A percentile compares a stretch with the other conserved stretches of the same genome.
Evolutionary conservation across 106 monocot genomes (phyloP).

Genomic region (Cymbidium sinense): DNA sequence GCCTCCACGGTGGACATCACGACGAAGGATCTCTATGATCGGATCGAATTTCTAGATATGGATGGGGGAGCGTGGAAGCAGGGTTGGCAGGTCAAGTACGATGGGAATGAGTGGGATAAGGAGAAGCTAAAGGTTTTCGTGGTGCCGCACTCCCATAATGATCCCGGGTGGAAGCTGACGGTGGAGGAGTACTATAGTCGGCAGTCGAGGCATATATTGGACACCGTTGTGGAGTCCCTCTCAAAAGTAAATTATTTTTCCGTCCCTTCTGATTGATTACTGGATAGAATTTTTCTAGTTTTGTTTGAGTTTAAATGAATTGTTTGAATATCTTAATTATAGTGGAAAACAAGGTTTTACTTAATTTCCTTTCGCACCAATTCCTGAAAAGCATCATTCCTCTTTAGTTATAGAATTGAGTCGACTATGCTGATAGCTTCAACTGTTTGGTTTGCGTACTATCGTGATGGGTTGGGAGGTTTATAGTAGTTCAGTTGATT

Average conservation of each 20-base stretch:
- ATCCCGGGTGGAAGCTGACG: slow-evolving; percentile 93
- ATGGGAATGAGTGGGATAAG: slow-evolving; percentile 63
- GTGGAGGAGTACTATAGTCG: slow-evolving; percentile 83
- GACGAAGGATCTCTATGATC: slow-evolving; percentile 89
- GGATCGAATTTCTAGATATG: slow-evolving; percentile 69
- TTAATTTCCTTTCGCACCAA: neutral
- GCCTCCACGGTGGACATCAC: slow-evolving; percentile 73
- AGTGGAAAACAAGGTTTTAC: neutral
- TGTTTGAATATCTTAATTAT: neutral
- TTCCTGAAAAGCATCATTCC: too few relatives aligned
- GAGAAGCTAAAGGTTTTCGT: slow-evolving; percentile 98
- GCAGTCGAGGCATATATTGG: slow-evolving; percentile 78
- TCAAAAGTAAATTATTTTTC: slow-evolving; percentile 51
- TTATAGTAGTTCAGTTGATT: too few relatives aligned
- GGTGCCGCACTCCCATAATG: slow-evolving; percentile 95
- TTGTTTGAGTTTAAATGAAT: neutral
- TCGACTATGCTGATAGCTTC: too few relatives aligned
- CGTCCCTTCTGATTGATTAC: neutral
- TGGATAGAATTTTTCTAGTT: neutral
- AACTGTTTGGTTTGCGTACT: too few relatives aligned
- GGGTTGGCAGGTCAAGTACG: slow-evolving; percentile 78
- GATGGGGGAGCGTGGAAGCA: slow-evolving; percentile 98
- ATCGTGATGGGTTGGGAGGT: too few relatives aligned
- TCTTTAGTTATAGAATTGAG: too few relatives aligned
- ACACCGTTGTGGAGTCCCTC: slow-evolving; percentile 80